Conservation (phyloP, 2,329 filamentous ascomycete species). For the Clarireedia monteithiana region DNA sequence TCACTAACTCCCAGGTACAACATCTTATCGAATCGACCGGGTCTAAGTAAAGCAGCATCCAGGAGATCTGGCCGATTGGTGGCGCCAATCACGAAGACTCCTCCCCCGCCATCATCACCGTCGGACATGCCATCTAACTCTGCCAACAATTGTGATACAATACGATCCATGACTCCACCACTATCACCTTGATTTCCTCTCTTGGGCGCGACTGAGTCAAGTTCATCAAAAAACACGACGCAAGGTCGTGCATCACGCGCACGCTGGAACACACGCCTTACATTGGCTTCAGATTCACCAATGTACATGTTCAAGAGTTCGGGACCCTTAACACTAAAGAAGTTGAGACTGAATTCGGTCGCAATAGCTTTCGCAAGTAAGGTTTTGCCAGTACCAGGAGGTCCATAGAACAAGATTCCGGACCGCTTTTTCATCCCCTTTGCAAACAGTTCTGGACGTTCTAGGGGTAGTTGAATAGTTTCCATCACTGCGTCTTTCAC, state of each 20-base stretch:
- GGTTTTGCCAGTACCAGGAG: constrained; percentile 86
- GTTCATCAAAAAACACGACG: constrained; percentile 88
- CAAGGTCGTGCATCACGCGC: constrained; percentile 80
- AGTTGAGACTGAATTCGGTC: constrained; percentile 88
- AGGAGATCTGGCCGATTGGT: constrained; percentile 92
- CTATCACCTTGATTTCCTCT: constrained; percentile 95
- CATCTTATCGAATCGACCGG: constrained; percentile 97
- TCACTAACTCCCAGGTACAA: constrained; percentile 93
- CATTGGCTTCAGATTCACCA: constrained; percentile 87
- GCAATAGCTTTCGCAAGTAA: constrained; percentile 89
- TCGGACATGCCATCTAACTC: constrained; percentile 98
- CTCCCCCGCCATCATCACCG: constrained; percentile 70
- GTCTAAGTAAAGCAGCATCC: constrained; percentile 80
- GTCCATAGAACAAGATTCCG: constrained; percentile 86
- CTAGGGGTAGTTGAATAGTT: constrained; percentile 88
- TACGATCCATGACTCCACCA: constrained; percentile 96
- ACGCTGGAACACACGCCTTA: constrained; percentile 79
- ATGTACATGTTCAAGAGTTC: constrained; percentile 96
- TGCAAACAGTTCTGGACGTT: constrained; percentile 86
- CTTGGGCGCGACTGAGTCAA: constrained; percentile 92
- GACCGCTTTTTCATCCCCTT: constrained; percentile 98
- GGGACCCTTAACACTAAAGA: constrained; percentile 88
- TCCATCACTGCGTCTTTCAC: constrained; percentile 97
- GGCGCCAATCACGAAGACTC: constrained; percentile 93
- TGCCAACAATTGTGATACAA: constrained; percentile 88